phyloP scores from a whole-genome alignment of 2,329 filamentous ascomycete genomes.

The Fusarium neocosmosporiellum region DNA sequence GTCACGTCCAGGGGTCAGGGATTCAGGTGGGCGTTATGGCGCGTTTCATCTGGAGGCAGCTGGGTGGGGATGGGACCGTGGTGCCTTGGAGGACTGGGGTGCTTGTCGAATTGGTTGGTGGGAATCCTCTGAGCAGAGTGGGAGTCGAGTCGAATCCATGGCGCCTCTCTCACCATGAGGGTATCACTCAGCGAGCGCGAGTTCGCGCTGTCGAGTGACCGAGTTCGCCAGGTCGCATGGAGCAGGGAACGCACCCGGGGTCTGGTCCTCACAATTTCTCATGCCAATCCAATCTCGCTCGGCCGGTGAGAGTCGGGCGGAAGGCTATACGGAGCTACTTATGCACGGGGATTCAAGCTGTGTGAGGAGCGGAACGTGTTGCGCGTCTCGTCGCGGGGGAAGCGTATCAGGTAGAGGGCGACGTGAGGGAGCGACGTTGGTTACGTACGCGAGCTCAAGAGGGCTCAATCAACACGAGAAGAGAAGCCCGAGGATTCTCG shows the following conservation, averaged over 20 bases:
- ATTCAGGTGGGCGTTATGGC: constrained; percentile 34
- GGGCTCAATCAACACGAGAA: constrained; percentile 9
- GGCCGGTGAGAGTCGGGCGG: constrained; percentile 22
- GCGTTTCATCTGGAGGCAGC: constrained; percentile 31
- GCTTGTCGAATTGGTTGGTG: constrained; percentile 21
- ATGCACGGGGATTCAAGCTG: constrained; percentile 15
- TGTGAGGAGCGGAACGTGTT: constrained; percentile 13
- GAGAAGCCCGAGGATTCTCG: constrained; percentile 10
- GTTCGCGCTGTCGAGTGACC: constrained; percentile 6
- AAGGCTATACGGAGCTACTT: neutral
- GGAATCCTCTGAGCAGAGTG: constrained; percentile 1
- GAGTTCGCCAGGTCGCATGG: constrained; percentile 11
- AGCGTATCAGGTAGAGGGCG: constrained; percentile 31
- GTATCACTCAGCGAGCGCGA: constrained; percentile 21
- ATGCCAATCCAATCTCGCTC: constrained; percentile 19
- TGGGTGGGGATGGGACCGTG: constrained; percentile 17
- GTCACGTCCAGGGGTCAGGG: constrained; percentile 15
- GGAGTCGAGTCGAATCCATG: constrained; percentile 7
- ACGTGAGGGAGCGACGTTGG: constrained; percentile 9
- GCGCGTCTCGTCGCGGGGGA: constrained; percentile 22
- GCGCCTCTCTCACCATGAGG: constrained; percentile 20
- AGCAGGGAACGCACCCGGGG: constrained; percentile 5
- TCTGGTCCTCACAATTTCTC: constrained; percentile 15
- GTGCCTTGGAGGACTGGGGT: constrained; percentile 3
- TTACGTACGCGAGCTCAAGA: constrained; percentile 10